phyloP scores from a whole-genome alignment of 371 early-diverging fungal genomes.

The Mortierella sp. region DNA sequence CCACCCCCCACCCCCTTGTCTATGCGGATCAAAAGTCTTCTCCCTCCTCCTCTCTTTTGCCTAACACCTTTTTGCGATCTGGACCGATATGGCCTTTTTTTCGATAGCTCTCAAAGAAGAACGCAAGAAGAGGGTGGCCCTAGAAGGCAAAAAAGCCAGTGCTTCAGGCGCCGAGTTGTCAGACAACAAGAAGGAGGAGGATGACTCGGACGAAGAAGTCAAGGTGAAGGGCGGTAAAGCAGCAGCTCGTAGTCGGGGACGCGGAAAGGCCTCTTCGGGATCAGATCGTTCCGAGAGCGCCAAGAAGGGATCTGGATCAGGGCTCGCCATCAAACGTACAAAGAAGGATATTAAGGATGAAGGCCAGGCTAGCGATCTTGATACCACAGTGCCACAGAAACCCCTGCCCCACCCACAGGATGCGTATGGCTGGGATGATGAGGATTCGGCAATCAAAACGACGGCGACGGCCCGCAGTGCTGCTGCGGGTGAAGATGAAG shows the following conservation, averaged over 20 bases:
- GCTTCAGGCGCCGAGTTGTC: slow-evolving; percentile 6
- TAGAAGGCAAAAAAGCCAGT: slow-evolving; percentile 12
- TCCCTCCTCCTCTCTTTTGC: no score
- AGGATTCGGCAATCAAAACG: neutral
- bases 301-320: neutral
- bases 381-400: neutral
- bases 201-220: slow-evolving; percentile 6
- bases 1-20: no score
- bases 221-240: slow-evolving; percentile 22
- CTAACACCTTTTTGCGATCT: no score
- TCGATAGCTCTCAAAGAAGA: slow-evolving; percentile 28
- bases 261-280: slow-evolving; percentile 4
- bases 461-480: no score
- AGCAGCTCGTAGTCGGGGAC: slow-evolving; percentile 27
- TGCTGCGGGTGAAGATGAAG: no score
- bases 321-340: neutral
- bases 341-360: slow-evolving; percentile 2
- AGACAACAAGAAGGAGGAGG: slow-evolving; percentile 20
- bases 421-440: slow-evolving; percentile 39
- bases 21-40: no score
- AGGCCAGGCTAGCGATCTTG: neutral
- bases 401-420: slow-evolving; percentile 34
- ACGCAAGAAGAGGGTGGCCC: slow-evolving; percentile 11
- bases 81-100: no score
- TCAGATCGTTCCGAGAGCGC: neutral